Evolutionary conservation across 305 asterid species (phyloP).

Genomic region (Coffea humblotiana): DNA sequence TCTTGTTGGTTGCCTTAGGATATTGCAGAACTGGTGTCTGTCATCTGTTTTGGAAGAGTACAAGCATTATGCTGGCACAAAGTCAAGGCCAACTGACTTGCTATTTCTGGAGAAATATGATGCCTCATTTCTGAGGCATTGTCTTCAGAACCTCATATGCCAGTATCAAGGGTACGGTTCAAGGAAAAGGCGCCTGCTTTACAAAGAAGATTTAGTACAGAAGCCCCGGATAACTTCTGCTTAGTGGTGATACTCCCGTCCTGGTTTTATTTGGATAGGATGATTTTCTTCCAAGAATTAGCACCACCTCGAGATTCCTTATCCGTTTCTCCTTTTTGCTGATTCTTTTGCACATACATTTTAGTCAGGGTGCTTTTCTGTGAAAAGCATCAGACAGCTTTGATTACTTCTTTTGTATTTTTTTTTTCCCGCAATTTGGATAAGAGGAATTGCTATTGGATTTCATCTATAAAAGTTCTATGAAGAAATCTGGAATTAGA

Average conservation of each 20-base stretch:
- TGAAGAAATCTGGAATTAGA: background rate
- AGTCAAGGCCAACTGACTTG: constrained; percentile 40
- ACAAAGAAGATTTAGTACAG: constrained; percentile 36
- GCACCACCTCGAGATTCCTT: constrained; percentile 13
- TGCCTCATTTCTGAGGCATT: constrained; percentile 35
- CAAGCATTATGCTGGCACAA: constrained; percentile 39
- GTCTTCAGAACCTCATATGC: constrained; percentile 42
- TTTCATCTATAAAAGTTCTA: background rate
- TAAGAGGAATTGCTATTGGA: background rate
- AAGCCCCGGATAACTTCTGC: constrained; percentile 36
- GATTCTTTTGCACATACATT: constrained; percentile 20
- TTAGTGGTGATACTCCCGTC: constrained; percentile 13
- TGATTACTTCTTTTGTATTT: background rate
- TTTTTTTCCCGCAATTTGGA: background rate
- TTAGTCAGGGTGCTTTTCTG: background rate
- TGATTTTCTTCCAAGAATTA: constrained; percentile 11
- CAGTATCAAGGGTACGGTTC: constrained; percentile 41
- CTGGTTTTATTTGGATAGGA: constrained; percentile 11
- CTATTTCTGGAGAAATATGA: constrained; percentile 38
- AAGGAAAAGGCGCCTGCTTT: constrained; percentile 34
- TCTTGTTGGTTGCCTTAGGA: constrained; percentile 46
- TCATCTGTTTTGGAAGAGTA: constrained; percentile 43
- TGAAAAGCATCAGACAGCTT: background rate
- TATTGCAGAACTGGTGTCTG: constrained; percentile 49
- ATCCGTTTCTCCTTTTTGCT: background rate